A percentile compares a stretch with the other conserved stretches of the same genome.
phyloP scores from a whole-genome alignment of 129 eudicot genomes.

The Dittrichia graveolens region DNA sequence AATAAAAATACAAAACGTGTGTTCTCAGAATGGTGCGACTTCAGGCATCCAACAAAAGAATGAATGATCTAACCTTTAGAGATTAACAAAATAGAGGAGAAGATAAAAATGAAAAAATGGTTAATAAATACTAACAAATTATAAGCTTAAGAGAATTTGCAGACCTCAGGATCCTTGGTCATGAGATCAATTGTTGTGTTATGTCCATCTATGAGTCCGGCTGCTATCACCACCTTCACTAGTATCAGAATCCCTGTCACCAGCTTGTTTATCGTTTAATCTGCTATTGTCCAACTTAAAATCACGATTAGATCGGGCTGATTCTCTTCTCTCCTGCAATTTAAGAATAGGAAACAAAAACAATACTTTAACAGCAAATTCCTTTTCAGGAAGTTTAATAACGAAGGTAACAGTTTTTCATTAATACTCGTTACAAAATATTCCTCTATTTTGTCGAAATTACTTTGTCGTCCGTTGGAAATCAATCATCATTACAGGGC shows the following conservation, averaged over 20 bases:
- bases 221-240: conserved; percentile 69
- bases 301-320: conserved; percentile 53
- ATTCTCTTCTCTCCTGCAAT: conserved; percentile 74
- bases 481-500: background rate
- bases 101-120: conserved; percentile 3
- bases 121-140: conserved; percentile 30
- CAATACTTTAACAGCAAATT: background rate
- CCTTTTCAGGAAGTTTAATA: background rate
- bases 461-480: conserved; percentile 2
- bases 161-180: conserved; percentile 31
- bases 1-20: conserved; percentile 15
- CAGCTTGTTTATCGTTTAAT: conserved; percentile 39
- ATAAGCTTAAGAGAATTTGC: conserved; percentile 33
- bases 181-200: conserved; percentile 12
- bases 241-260: conserved; percentile 58
- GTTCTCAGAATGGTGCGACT: conserved; percentile 14
- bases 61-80: conserved; percentile 21
- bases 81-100: conserved; percentile 26
- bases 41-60: conserved; percentile 33
- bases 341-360: background rate
- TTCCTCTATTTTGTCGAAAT: conserved; percentile 18
- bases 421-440: background rate
- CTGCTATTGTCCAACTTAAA: conserved; percentile 40
- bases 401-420: background rate
- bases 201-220: conserved; percentile 49